A percentile compares a stretch with the other conserved stretches of the same genome.
These are phyloP conservation scores for Pythium volutum DNA, from an alignment of 352 stramenopile genomes.

Conservation along the genomic window DNA sequence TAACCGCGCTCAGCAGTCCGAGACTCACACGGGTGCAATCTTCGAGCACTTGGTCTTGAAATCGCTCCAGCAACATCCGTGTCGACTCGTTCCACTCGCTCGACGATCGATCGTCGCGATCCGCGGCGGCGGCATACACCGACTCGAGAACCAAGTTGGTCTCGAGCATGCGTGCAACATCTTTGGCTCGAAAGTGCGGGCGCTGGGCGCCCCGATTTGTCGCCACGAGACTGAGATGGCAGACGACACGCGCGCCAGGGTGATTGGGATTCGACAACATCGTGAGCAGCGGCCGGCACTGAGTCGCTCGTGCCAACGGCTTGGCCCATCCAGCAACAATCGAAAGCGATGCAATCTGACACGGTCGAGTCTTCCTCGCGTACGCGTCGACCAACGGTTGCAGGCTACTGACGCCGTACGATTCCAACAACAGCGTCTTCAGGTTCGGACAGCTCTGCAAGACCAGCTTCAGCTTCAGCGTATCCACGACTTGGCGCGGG, in stretches of 20 bases:
- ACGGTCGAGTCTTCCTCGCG: background rate
- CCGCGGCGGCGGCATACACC: background rate
- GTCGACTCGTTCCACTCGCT: background rate
- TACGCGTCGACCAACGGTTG: background rate
- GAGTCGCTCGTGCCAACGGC: background rate
- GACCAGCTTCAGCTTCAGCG: background rate
- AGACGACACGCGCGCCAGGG: background rate
- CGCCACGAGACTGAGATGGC: background rate
- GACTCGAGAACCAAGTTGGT: background rate
- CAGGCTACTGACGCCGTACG: background rate
- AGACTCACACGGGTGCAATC: background rate
- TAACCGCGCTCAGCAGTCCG: background rate
- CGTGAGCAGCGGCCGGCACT: background rate
- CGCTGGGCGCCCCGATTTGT: background rate
- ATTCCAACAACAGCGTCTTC: background rate
- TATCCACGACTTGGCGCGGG: background rate
- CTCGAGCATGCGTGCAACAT: background rate
- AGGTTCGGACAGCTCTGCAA: background rate
- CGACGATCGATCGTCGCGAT: background rate
- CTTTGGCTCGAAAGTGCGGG: background rate
- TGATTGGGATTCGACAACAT: slow-evolving; percentile 1
- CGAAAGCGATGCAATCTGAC: background rate
- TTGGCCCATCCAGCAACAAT: background rate
- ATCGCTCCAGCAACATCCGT: background rate
- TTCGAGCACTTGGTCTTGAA: background rate